A percentile compares a stretch with the other conserved stretches of the same genome.
Evolutionary conservation across 1,284 basidiomycete genomes (phyloP).

Genomic region (Ganoderma leucocontextum): DNA sequence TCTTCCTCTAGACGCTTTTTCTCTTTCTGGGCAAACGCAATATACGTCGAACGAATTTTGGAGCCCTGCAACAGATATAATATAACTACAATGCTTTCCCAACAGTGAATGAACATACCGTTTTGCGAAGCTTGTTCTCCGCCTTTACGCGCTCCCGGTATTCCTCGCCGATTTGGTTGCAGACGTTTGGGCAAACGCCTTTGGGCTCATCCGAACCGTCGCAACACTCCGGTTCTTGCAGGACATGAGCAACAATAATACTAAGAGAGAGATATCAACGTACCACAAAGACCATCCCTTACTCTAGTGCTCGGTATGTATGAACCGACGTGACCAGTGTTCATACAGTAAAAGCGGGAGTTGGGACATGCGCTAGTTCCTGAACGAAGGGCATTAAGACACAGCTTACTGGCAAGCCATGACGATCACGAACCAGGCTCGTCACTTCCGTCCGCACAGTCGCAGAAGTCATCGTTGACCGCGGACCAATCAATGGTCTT

Average conservation of each 20-base stretch:
- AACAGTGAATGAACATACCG: slow-evolving; percentile 55
- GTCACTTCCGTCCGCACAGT: slow-evolving; percentile 93
- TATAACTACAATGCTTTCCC: not conserved
- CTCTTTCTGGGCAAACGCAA: slow-evolving; percentile 88
- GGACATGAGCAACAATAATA: slow-evolving; percentile 17
- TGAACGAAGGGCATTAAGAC: slow-evolving; percentile 39
- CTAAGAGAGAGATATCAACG: slow-evolving; percentile 38
- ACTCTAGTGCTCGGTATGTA: slow-evolving; percentile 85
- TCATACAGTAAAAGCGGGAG: slow-evolving; percentile 86
- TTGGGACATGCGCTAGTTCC: slow-evolving; percentile 90
- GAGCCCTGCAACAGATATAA: slow-evolving; percentile 65
- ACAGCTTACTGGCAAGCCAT: too few species aligned
- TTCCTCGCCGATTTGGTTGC: slow-evolving; percentile 78
- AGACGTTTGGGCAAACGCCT: slow-evolving; percentile 84
- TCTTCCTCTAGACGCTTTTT: slow-evolving; percentile 78
- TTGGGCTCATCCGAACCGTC: slow-evolving; percentile 94
- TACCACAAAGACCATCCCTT: slow-evolving; percentile 95
- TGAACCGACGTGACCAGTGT: slow-evolving; percentile 88
- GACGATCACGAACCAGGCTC: slow-evolving; percentile 75
- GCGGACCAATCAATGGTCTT: slow-evolving; percentile 78
- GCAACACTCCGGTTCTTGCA: slow-evolving; percentile 89
- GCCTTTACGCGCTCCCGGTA: slow-evolving; percentile 74
- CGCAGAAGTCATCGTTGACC: slow-evolving; percentile 96
- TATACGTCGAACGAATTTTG: slow-evolving; percentile 91
- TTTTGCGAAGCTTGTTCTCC: slow-evolving; percentile 81